These are phyloP conservation scores for Laburnicola sp. DNA, from an alignment of 2,329 filamentous ascomycete species.

Conservation along the genomic window DNA sequence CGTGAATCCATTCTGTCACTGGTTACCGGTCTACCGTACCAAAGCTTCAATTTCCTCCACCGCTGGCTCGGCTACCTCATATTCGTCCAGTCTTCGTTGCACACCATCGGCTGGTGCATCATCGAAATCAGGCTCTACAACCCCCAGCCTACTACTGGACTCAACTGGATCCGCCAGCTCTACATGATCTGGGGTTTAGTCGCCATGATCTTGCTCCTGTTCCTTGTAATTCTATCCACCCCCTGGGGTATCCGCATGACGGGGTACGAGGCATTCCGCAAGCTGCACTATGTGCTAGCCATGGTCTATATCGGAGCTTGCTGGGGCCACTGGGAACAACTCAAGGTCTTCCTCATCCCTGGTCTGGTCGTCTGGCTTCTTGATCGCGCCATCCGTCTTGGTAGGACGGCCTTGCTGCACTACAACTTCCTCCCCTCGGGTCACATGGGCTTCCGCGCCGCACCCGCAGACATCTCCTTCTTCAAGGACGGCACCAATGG, in stretches of 20 bases:
- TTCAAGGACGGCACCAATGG: conserved; percentile 50
- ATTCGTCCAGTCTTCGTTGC: conserved; percentile 66
- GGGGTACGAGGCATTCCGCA: conserved; percentile 78
- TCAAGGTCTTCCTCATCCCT: conserved; percentile 50
- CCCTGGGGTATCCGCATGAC: conserved; percentile 64
- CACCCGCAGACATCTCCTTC: conserved; percentile 31
- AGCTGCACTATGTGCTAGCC: conserved; percentile 72
- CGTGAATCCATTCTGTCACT: conserved; percentile 71
- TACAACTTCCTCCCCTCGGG: conserved; percentile 42
- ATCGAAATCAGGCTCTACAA: conserved; percentile 69
- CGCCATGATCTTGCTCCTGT: conserved; percentile 65
- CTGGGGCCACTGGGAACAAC: conserved; percentile 72
- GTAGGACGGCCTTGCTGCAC: conserved; percentile 64
- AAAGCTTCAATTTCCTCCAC: conserved; percentile 58
- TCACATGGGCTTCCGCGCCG: conserved; percentile 36
- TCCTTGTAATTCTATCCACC: conserved; percentile 64
- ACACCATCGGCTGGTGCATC: conserved; percentile 72
- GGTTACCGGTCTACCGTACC: conserved; percentile 73
- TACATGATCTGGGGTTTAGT: conserved; percentile 77
- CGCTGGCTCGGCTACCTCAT: conserved; percentile 75
- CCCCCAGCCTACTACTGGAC: conserved; percentile 65
- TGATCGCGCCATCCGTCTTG: conserved; percentile 63
- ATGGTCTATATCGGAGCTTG: conserved; percentile 75
- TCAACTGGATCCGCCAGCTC: conserved; percentile 61
- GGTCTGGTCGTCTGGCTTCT: conserved; percentile 66